phyloP scores from a whole-genome alignment of 2,329 filamentous ascomycete species.

The Elsinoe ampelina region DNA sequence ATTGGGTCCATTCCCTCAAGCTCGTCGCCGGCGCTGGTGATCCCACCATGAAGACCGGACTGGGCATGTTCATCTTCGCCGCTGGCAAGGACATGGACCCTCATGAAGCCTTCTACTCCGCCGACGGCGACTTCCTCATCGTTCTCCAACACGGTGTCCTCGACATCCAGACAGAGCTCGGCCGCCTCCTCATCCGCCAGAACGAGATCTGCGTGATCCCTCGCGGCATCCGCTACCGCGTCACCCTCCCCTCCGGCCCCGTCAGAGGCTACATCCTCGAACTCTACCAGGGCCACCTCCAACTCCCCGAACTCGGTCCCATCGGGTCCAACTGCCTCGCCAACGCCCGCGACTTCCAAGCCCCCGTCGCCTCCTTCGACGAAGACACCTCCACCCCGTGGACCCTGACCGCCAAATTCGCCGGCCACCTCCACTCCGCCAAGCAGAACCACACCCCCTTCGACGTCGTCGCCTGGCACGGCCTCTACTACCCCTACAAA shows the following conservation, averaged over 20 bases:
- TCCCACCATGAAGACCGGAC: slow-evolving; percentile 64
- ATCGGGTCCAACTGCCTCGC: slow-evolving; percentile 59
- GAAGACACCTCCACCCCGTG: slow-evolving; percentile 47
- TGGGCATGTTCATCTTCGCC: slow-evolving; percentile 74
- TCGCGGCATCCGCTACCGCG: slow-evolving; percentile 54
- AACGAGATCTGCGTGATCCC: slow-evolving; percentile 61
- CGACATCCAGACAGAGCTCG: slow-evolving; percentile 60
- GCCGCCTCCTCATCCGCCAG: slow-evolving; percentile 53
- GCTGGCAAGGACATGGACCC: slow-evolving; percentile 67
- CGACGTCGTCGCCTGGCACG: slow-evolving; percentile 64
- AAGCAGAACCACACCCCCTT: slow-evolving; percentile 58
- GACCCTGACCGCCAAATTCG: slow-evolving; percentile 53
- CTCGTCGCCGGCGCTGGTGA: slow-evolving; percentile 72
- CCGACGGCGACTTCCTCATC: slow-evolving; percentile 60
- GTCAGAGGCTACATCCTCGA: slow-evolving; percentile 59
- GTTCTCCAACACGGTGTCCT: slow-evolving; percentile 56
- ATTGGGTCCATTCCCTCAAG: slow-evolving; percentile 60
- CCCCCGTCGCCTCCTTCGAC: slow-evolving; percentile 50
- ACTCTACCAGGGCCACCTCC: slow-evolving; percentile 55
- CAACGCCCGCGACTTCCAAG: slow-evolving; percentile 56
- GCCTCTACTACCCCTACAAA: slow-evolving; percentile 55
- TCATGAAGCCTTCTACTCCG: slow-evolving; percentile 72
- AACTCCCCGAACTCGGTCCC: slow-evolving; percentile 57
- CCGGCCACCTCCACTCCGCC: slow-evolving; percentile 51
- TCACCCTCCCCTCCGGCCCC: slow-evolving; percentile 51